Evolutionary conservation across 306 rosid genomes (phyloP).

Genomic region (Fagus sylvatica): DNA sequence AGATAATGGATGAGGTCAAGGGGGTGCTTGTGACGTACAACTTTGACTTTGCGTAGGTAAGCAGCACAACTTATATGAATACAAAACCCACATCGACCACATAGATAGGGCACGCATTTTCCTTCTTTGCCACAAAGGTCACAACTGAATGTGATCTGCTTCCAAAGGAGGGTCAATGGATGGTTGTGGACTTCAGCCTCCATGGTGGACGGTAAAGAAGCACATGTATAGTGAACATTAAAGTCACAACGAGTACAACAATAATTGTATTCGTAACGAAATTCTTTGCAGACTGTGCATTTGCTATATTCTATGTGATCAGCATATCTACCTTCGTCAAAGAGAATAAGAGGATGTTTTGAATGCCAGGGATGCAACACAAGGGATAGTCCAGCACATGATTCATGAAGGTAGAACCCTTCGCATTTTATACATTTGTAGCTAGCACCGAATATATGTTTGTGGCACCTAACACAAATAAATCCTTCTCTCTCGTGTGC

Average conservation of each 20-base stretch:
- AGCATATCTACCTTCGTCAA: fast-evolving
- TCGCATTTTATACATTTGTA: too few species aligned
- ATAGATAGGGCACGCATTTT: neutral
- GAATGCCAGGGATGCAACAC: too few species aligned
- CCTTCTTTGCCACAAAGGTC: neutral
- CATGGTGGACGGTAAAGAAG: neutral
- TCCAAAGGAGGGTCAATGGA: neutral
- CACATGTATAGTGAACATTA: neutral
- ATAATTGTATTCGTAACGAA: neutral
- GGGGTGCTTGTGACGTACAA: neutral
- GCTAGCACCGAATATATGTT: too few species aligned
- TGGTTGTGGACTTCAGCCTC: neutral
- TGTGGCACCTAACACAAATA: fast-evolving
- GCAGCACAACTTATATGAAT: neutral
- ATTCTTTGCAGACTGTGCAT: fast-evolving
- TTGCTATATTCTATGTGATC: too few species aligned
- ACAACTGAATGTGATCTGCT: neutral
- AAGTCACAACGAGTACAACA: neutral
- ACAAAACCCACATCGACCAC: neutral
- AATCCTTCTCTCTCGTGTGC: too few species aligned
- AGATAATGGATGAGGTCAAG: neutral
- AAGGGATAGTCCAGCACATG: too few species aligned
- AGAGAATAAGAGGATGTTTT: neutral
- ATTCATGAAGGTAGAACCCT: fast-evolving
- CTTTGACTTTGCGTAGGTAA: neutral